Percentiles rank a stretch among this genome's conserved stretches.
These are phyloP conservation scores for Lineolata rhizophorae DNA, from an alignment of 495 filamentous ascomycete species.

Conservation along the genomic window DNA sequence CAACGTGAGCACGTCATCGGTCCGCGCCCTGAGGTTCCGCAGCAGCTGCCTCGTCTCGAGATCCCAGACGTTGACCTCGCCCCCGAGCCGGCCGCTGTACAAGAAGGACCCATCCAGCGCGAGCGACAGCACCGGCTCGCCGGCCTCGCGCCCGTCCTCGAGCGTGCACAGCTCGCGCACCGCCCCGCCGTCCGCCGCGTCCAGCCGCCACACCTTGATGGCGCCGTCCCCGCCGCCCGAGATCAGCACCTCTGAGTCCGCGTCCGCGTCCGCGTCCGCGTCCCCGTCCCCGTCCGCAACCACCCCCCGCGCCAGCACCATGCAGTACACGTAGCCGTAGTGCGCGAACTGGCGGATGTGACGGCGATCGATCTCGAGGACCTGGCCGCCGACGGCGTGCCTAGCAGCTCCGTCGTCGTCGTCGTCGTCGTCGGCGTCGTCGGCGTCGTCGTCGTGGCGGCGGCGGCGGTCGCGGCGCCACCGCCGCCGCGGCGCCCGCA, in stretches of 20 bases:
- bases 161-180: slow-evolving; percentile 40
- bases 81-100: slow-evolving; percentile 71
- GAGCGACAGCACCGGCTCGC: slow-evolving; percentile 62
- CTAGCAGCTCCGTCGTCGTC: too few species aligned
- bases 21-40: slow-evolving; percentile 56
- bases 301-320: slow-evolving; percentile 54
- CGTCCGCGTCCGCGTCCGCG: slow-evolving; percentile 31
- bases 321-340: slow-evolving; percentile 87
- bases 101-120: slow-evolving; percentile 71
- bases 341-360: slow-evolving; percentile 80
- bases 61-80: slow-evolving; percentile 93
- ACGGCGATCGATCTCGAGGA: slow-evolving; percentile 62
- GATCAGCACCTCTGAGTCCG: slow-evolving; percentile 56
- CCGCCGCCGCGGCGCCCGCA: slow-evolving; percentile 34
- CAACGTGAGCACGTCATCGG: slow-evolving; percentile 67
- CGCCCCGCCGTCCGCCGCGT: slow-evolving; percentile 24
- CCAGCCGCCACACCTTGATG: slow-evolving; percentile 73
- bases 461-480: slow-evolving; percentile 15
- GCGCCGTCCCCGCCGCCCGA: slow-evolving; percentile 87
- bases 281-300: too few species aligned
- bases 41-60: slow-evolving; percentile 83
- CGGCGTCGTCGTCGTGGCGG: too few species aligned
- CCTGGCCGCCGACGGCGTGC: slow-evolving; percentile 29
- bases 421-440: too few species aligned
- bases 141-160: slow-evolving; percentile 40